These are phyloP conservation scores for Globisporangium canariense DNA, from an alignment of 352 stramenopile genomes.

Conservation along the genomic window DNA sequence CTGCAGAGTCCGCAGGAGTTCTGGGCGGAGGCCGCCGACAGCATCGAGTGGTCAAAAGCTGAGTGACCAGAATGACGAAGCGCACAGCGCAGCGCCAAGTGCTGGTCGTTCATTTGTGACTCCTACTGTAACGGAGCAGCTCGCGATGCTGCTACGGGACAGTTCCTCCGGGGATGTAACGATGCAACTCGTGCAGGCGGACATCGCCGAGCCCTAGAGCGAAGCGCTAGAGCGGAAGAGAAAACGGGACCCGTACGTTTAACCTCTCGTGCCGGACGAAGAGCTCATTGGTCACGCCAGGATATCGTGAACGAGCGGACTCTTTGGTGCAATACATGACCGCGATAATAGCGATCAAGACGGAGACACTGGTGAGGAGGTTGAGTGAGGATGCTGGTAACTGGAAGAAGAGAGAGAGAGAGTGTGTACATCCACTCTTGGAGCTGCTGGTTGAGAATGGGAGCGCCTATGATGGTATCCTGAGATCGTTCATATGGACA, in stretches of 20 bases:
- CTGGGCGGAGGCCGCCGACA: slow-evolving; percentile 27
- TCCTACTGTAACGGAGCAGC: background rate
- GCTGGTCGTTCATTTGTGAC: background rate
- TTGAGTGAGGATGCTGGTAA: background rate
- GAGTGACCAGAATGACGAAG: background rate
- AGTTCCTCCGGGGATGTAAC: background rate
- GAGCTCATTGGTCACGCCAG: background rate
- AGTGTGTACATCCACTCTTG: background rate
- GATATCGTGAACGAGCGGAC: background rate
- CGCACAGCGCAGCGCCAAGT: background rate
- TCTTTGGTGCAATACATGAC: background rate
- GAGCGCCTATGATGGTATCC: background rate
- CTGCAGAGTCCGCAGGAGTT: slow-evolving; percentile 27
- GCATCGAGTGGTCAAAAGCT: slow-evolving; percentile 25
- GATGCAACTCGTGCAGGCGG: background rate
- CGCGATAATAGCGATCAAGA: background rate
- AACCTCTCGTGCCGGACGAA: background rate
- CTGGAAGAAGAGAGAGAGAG: background rate
- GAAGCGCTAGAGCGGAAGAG: background rate
- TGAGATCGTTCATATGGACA: background rate
- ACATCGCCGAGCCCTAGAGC: background rate
- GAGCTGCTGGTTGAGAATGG: background rate
- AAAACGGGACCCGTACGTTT: background rate
- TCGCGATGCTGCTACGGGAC: background rate
- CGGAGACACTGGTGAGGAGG: background rate